phyloP scores from a whole-genome alignment of 2,329 filamentous ascomycete genomes.

The Alternaria rosae region DNA sequence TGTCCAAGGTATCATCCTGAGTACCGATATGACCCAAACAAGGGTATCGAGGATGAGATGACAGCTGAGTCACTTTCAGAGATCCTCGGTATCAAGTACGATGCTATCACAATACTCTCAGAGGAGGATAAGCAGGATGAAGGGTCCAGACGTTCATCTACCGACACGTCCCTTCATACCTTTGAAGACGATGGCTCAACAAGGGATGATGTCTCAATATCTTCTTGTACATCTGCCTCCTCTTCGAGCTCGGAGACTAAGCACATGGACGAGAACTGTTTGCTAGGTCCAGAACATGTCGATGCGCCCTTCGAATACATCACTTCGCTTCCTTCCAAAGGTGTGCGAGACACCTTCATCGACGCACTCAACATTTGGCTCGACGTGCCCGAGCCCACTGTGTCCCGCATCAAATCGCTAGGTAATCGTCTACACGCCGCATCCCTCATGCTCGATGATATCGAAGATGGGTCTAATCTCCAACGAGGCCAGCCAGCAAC shows the following conservation, averaged over 20 bases:
- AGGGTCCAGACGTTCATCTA: background rate
- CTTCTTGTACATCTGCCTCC: background rate
- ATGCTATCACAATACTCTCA: background rate
- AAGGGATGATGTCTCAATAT: background rate
- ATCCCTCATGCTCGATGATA: background rate
- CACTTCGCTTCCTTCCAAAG: background rate
- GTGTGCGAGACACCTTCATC: background rate
- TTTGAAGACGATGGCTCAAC: background rate
- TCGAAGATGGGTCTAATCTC: background rate
- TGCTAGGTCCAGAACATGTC: background rate
- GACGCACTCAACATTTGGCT: background rate
- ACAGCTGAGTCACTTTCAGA: background rate
- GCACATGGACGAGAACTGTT: background rate
- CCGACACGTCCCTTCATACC: background rate
- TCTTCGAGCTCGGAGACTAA: background rate
- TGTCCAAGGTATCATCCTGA: conserved; percentile 4
- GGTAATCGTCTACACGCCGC: background rate
- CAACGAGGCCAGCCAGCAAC: background rate
- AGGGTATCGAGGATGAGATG: background rate
- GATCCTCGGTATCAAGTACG: background rate
- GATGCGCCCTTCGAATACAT: conserved; percentile 1
- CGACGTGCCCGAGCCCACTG: background rate
- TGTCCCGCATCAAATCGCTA: background rate
- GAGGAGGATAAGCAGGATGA: background rate
- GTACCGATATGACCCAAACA: conserved; percentile 25